These are phyloP conservation scores for Ulota crispa DNA, from an alignment of 225 moss, liverwort and hornwort species.

Conservation along the genomic window DNA sequence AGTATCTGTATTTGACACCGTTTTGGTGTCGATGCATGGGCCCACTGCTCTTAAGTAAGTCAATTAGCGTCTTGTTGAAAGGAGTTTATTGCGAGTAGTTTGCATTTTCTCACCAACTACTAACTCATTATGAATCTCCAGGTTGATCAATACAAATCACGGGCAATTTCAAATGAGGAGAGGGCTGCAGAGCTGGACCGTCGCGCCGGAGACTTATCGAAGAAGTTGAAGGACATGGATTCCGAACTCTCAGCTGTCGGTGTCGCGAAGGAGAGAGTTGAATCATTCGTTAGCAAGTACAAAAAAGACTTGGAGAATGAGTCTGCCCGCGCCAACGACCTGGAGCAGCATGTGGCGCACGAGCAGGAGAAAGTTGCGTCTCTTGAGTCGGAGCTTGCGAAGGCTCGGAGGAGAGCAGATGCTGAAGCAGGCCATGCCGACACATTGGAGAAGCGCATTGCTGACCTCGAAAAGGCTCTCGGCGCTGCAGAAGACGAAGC, in stretches of 20 bases:
- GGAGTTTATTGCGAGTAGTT: background rate
- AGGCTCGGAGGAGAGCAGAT: slow-evolving; percentile 26
- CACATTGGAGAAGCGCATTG: slow-evolving; percentile 43
- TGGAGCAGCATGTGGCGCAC: slow-evolving; percentile 25
- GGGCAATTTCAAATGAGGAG: slow-evolving; percentile 54
- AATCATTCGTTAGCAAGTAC: background rate
- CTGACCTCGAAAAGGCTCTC: slow-evolving; percentile 44
- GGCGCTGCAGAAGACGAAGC: slow-evolving; percentile 28
- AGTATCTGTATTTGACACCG: background rate
- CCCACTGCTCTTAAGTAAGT: no score
- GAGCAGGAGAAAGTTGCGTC: slow-evolving; percentile 32
- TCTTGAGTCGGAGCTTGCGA: slow-evolving; percentile 32
- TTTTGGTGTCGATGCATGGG: background rate
- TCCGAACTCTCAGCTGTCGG: slow-evolving; percentile 23
- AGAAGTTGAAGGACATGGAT: slow-evolving; percentile 17
- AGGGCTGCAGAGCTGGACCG: slow-evolving; percentile 36
- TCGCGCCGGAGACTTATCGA: slow-evolving; percentile 26
- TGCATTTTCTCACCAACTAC: background rate
- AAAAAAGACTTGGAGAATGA: slow-evolving; percentile 13
- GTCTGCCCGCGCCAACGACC: slow-evolving; percentile 8
- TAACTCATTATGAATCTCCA: background rate
- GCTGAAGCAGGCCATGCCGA: slow-evolving; percentile 36
- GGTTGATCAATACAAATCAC: slow-evolving; percentile 52
- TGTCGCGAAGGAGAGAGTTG: slow-evolving; percentile 22
- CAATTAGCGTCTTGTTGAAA: background rate